Evolutionary conservation across 2,329 filamentous ascomycete species (phyloP).

Genomic region (Corinectria fuckeliana): DNA sequence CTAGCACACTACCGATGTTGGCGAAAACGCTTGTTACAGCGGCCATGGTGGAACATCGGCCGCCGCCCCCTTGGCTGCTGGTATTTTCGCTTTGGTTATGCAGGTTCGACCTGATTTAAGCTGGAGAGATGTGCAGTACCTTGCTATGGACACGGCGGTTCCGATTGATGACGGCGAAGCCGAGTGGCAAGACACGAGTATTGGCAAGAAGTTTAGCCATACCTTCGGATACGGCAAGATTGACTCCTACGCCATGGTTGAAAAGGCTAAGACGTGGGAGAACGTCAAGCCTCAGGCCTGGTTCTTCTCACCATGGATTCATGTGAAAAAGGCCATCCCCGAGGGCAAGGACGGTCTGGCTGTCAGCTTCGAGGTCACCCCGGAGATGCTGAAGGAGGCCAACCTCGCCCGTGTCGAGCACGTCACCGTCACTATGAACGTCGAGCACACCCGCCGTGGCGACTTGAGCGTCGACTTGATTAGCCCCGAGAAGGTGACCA

Average conservation of each 20-base stretch:
- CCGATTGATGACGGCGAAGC: conserved; percentile 73
- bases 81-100: conserved; percentile 88
- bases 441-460: conserved; percentile 84
- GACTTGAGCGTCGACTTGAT: conserved; percentile 92
- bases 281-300: conserved; percentile 94
- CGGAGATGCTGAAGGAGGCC: conserved; percentile 78
- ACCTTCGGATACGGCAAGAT: conserved; percentile 96
- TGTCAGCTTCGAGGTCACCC: conserved; percentile 81
- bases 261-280: conserved; percentile 84
- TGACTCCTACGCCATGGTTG: conserved; percentile 84
- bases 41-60: conserved; percentile 95
- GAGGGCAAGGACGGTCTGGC: conserved; percentile 82
- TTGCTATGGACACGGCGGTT: conserved; percentile 83
- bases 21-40: conserved; percentile 76
- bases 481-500: conserved; percentile 81
- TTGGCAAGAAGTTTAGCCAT: conserved; percentile 89
- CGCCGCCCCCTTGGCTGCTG: conserved; percentile 89
- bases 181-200: conserved; percentile 82
- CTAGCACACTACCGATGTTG: conserved; percentile 92
- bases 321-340: conserved; percentile 84
- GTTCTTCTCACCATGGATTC: conserved; percentile 92
- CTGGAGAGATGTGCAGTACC: conserved; percentile 95
- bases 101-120: conserved; percentile 84
- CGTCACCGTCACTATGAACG: conserved; percentile 97
- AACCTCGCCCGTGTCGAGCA: conserved; percentile 91